Evolutionary conservation across 441 rosid species (phyloP).

Genomic region (Francoa sonchifolia): DNA sequence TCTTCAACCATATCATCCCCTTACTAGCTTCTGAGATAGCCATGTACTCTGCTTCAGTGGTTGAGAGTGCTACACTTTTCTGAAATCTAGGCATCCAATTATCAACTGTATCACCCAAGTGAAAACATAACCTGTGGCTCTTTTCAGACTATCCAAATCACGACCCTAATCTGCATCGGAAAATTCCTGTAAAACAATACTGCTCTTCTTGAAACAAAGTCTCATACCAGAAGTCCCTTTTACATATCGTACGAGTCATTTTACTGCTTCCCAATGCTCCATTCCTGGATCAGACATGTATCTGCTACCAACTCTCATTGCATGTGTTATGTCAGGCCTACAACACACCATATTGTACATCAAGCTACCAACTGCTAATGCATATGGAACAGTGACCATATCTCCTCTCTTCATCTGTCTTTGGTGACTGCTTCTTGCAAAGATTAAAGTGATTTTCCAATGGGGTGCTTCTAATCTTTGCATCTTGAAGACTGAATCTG

Average conservation of each 20-base stretch:
- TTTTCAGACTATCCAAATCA: not conserved
- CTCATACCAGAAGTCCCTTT: not conserved
- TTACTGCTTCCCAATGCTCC: conserved; percentile 2
- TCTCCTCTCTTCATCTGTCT: too few species aligned
- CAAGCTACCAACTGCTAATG: too few species aligned
- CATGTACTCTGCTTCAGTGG: too few species aligned
- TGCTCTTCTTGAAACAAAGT: not conserved
- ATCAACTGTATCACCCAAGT: too few species aligned
- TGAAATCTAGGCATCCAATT: not conserved
- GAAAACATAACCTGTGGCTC: not conserved
- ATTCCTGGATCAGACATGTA: not conserved
- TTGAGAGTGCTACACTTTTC: too few species aligned
- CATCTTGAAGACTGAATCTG: too few species aligned
- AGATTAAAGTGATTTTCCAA: too few species aligned
- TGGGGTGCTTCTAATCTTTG: too few species aligned
- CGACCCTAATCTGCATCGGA: not conserved
- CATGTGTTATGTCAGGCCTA: too few species aligned
- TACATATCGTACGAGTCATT: not conserved
- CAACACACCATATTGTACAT: too few species aligned
- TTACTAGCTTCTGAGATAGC: not conserved
- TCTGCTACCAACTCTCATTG: not conserved
- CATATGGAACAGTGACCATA: too few species aligned
- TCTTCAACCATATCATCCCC: not conserved
- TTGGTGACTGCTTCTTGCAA: too few species aligned
- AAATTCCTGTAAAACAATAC: not conserved